Base-by-base conservation (phyloP, 78 protist genomes). In the Thecamonas trahens region DNA sequence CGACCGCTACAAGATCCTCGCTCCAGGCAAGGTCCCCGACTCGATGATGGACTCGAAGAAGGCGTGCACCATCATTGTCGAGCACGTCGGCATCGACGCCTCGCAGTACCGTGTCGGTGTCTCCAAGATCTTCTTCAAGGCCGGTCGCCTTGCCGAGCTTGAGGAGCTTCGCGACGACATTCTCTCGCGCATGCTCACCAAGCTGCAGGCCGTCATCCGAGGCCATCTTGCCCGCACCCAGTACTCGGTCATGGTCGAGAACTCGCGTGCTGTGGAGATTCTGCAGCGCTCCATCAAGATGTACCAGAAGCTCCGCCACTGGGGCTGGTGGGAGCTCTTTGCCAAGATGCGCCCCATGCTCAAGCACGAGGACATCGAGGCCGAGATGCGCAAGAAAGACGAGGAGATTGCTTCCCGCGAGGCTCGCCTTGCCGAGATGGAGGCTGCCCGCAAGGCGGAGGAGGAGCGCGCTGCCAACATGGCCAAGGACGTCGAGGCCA, bases 111-210 rank as follows among this genome's bases (percentile, higher is more conserved):
- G 84, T 44, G 50, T 81, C 69, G 91, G 91, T 59, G 17, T 67
- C 58, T 72, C 87, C 66, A 90, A 90, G 75, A 47, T 90, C 60
- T 90, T 90, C 82, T 90, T 90, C 89, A 76, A 85, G 50, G 84
- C 91, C 64, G 95, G 95, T 44, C 76, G 72, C 35, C 57, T 90
- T 14, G 95, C 90, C 34, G 78, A 85, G 70, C 82, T 90, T 34
- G 95, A 90, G 72, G 95, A 85, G 61, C 78, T 67, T 65, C 83
- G 95, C 47, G 95, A 90, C 62, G 55, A 42, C 55, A 71, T 74
- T 61, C 72, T 90, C 39, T 60, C 84, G 18, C 74, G 52, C 50
- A 59, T 90, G 58, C 53, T 90, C 72, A 53, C 57, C 53, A 45
- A 72, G 22, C 61, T 90, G 28, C 91, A 90, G 75, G 90, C 91